A percentile compares a stretch with the other conserved stretches of the same genome.
These are phyloP conservation scores for Hymenoscyphus linearis DNA, from an alignment of 2,329 filamentous ascomycete genomes.

Conservation along the genomic window DNA sequence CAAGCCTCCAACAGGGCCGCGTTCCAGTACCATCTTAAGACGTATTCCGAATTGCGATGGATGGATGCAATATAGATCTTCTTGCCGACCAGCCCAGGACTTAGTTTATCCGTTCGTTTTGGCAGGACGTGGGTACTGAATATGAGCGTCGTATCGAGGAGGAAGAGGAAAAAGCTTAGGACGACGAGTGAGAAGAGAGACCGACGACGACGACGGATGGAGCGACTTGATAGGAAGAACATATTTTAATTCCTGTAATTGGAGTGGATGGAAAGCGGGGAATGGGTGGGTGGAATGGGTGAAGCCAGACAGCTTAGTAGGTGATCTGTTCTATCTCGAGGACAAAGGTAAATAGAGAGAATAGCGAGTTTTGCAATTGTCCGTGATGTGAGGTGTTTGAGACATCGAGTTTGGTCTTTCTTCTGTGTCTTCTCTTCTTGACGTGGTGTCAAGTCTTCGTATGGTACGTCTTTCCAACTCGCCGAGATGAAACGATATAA, in stretches of 20 bases:
- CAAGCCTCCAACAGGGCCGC: slow-evolving; percentile 53
- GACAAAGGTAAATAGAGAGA: too few relatives aligned
- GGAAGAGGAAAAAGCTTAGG: background rate
- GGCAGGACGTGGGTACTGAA: background rate
- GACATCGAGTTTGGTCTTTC: too few relatives aligned
- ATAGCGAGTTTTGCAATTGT: too few relatives aligned
- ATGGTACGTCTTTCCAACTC: too few relatives aligned
- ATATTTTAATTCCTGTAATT: background rate
- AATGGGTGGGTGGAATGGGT: too few relatives aligned
- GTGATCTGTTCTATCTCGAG: too few relatives aligned
- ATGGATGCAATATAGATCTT: slow-evolving; percentile 62
- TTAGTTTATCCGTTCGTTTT: background rate
- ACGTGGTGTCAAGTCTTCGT: too few relatives aligned
- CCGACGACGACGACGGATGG: background rate
- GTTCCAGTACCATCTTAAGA: slow-evolving; percentile 60
- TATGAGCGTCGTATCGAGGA: slow-evolving; percentile 1
- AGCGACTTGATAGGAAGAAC: background rate
- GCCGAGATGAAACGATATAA: too few relatives aligned
- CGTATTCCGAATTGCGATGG: slow-evolving; percentile 60
- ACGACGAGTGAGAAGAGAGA: background rate
- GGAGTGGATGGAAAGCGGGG: too few relatives aligned
- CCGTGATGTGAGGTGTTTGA: too few relatives aligned
- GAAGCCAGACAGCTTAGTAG: too few relatives aligned
- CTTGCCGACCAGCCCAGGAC: slow-evolving; percentile 10
- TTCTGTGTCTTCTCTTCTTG: too few relatives aligned